A percentile compares a stretch with the other conserved stretches of the same genome.
phyloP scores from a whole-genome alignment of 2,329 filamentous ascomycete species.

The Xylaria digitata region DNA sequence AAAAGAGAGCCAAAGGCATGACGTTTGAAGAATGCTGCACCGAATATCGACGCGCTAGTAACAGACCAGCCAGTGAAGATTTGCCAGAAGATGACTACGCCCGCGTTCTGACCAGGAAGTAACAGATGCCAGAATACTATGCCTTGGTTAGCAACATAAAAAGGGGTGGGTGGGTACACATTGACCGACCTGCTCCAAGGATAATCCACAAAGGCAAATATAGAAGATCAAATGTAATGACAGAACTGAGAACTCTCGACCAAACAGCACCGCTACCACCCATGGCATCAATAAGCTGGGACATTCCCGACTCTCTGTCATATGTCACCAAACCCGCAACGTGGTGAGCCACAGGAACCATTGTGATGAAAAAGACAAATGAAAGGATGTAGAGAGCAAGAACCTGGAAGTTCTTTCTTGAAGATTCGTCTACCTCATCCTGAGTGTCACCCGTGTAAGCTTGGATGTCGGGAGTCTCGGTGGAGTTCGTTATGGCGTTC shows the following conservation, averaged over 20 bases:
- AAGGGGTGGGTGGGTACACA: neutral
- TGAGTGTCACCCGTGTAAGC: constrained; percentile 47
- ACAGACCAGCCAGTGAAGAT: constrained; percentile 62
- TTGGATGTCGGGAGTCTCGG: constrained; percentile 39
- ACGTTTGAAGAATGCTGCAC: constrained; percentile 53
- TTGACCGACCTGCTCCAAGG: constrained; percentile 48
- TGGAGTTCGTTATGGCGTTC: constrained; percentile 44
- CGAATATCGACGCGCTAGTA: constrained; percentile 74
- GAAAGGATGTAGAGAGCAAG: constrained; percentile 70
- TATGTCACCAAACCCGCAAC: constrained; percentile 76
- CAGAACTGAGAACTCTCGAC: constrained; percentile 71
- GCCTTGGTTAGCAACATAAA: neutral
- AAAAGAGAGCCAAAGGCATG: constrained; percentile 50
- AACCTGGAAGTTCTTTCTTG: constrained; percentile 71
- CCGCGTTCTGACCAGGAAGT: constrained; percentile 47
- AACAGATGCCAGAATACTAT: constrained; percentile 49
- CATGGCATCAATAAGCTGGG: constrained; percentile 81
- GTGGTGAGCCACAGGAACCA: constrained; percentile 77
- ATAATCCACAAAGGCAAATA: constrained; percentile 63
- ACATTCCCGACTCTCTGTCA: constrained; percentile 71
- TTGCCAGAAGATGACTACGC: constrained; percentile 57
- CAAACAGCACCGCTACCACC: constrained; percentile 70
- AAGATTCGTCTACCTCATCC: constrained; percentile 65
- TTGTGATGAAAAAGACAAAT: constrained; percentile 72
- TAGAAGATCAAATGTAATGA: constrained; percentile 74